Evolutionary conservation across 1,284 basidiomycete genomes (phyloP).

Genomic region (Phaffia rhodozyma): DNA sequence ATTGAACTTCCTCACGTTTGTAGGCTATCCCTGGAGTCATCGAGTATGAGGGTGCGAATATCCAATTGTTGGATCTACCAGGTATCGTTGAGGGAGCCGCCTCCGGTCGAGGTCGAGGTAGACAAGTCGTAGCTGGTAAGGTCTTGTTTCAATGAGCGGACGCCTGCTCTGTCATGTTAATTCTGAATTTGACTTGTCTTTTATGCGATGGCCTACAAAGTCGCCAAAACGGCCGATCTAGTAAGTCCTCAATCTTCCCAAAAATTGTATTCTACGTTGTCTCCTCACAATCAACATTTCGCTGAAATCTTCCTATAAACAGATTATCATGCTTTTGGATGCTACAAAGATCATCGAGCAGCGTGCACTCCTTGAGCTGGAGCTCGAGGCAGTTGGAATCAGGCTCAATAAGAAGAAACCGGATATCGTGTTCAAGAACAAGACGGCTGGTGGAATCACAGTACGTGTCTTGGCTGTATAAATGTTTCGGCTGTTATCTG

Average conservation of each 20-base stretch:
- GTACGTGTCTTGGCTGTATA: slow-evolving; percentile 41
- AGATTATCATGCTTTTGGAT: slow-evolving; percentile 68
- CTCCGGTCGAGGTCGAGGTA: slow-evolving; percentile 81
- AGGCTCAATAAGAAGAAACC: slow-evolving; percentile 79
- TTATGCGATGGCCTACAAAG: slow-evolving; percentile 27
- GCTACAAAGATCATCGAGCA: slow-evolving; percentile 95
- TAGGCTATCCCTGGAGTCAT: slow-evolving; percentile 89
- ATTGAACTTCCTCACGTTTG: background rate
- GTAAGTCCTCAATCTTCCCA: slow-evolving; percentile 39
- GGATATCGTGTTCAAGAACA: slow-evolving; percentile 56
- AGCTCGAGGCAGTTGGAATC: slow-evolving; percentile 93
- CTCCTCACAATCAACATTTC: background rate
- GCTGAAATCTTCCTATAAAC: background rate
- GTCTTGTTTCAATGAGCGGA: background rate
- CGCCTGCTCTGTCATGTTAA: background rate
- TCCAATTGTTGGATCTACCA: slow-evolving; percentile 88
- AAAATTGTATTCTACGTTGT: background rate
- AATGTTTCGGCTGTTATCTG: background rate
- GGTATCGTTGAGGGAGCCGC: slow-evolving; percentile 97
- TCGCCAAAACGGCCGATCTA: slow-evolving; percentile 91
- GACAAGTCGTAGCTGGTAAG: slow-evolving; percentile 77
- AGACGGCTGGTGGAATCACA: slow-evolving; percentile 64
- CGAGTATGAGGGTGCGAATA: slow-evolving; percentile 82
- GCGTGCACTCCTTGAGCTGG: slow-evolving; percentile 70
- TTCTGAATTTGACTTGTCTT: background rate